Evolutionary conservation across 1,284 basidiomycete species (phyloP).

Genomic region (Ceratobasidium sp.): DNA sequence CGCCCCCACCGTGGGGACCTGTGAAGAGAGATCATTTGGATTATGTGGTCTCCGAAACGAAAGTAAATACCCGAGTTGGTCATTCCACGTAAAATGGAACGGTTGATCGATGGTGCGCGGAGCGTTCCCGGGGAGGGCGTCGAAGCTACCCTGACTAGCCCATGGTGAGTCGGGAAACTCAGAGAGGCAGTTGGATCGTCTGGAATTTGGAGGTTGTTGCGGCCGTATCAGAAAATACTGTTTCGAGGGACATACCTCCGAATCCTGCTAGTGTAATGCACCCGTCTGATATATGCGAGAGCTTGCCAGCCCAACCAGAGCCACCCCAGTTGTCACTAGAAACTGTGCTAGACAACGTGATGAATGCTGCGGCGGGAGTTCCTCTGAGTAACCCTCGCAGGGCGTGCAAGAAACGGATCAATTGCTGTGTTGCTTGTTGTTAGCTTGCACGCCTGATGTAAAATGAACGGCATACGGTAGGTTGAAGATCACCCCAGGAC

Average conservation of each 20-base stretch:
- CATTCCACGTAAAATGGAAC: slow-evolving; percentile 78
- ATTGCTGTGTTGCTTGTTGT: slow-evolving; percentile 62
- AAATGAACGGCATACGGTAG: slow-evolving; percentile 33
- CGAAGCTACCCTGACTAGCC: slow-evolving; percentile 79
- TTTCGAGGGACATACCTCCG: slow-evolving; percentile 67
- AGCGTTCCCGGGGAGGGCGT: slow-evolving; percentile 79
- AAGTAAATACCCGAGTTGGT: slow-evolving; percentile 32
- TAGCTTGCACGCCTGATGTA: not conserved
- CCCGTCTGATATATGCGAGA: slow-evolving; percentile 85
- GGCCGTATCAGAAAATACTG: not conserved
- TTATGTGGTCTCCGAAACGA: slow-evolving; percentile 37
- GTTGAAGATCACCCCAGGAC: slow-evolving; percentile 72
- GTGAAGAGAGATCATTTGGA: not conserved
- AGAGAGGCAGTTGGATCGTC: slow-evolving; percentile 75
- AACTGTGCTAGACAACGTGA: slow-evolving; percentile 69
- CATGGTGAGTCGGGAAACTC: slow-evolving; percentile 86
- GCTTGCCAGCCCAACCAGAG: slow-evolving; percentile 76
- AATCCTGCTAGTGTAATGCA: slow-evolving; percentile 83
- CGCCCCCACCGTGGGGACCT: slow-evolving; percentile 70
- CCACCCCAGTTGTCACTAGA: slow-evolving; percentile 62
- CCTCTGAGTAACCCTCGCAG: slow-evolving; percentile 73
- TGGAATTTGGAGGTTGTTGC: slow-evolving; percentile 53
- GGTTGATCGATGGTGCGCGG: slow-evolving; percentile 79
- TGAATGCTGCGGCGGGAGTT: slow-evolving; percentile 71
- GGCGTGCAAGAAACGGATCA: slow-evolving; percentile 77